phyloP scores from a whole-genome alignment of 108 stramenopile species.

The Nitzschia sp. region DNA sequence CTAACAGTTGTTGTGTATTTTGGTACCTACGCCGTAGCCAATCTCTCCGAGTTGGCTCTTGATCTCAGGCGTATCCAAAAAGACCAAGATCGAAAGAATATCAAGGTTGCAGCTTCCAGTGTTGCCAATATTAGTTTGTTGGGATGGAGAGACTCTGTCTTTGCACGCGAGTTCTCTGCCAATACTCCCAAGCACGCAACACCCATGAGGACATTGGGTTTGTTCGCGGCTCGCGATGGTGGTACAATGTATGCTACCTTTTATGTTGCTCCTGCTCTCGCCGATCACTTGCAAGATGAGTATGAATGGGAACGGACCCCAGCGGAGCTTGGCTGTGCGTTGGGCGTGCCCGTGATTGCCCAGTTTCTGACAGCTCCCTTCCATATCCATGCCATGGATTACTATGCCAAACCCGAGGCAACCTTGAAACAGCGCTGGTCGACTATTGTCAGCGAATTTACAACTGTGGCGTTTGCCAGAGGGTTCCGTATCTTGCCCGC shows the following conservation, averaged over 20 bases:
- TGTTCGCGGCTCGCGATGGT: conserved; percentile 42
- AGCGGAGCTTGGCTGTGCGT: conserved; percentile 31
- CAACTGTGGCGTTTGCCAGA: conserved; percentile 44
- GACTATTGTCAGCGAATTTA: conserved; percentile 28
- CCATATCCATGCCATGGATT: conserved; percentile 50
- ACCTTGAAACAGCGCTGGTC: conserved; percentile 31
- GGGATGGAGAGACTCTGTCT: conserved; percentile 48
- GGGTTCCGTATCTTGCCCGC: conserved; percentile 48
- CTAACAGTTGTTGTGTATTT: conserved; percentile 41
- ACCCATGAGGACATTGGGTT: conserved; percentile 31
- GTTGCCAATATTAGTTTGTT: conserved; percentile 44
- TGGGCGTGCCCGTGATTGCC: conserved; percentile 35
- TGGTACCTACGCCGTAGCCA: conserved; percentile 48
- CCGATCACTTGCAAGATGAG: conserved; percentile 27
- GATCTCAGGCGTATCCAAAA: conserved; percentile 32
- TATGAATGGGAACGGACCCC: conserved; percentile 20
- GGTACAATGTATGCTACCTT: conserved; percentile 47
- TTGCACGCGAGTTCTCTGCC: conserved; percentile 34
- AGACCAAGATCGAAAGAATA: conserved; percentile 31
- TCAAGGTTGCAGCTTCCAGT: conserved; percentile 33
- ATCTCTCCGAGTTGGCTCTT: conserved; percentile 37
- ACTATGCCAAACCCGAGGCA: conserved; percentile 27
- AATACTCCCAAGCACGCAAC: conserved; percentile 22
- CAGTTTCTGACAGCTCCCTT: conserved; percentile 43
- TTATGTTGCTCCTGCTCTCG: conserved; percentile 34